These are phyloP conservation scores for Dendrobium chrysotoxum DNA, from an alignment of 106 monocot species.

Conservation along the genomic window DNA sequence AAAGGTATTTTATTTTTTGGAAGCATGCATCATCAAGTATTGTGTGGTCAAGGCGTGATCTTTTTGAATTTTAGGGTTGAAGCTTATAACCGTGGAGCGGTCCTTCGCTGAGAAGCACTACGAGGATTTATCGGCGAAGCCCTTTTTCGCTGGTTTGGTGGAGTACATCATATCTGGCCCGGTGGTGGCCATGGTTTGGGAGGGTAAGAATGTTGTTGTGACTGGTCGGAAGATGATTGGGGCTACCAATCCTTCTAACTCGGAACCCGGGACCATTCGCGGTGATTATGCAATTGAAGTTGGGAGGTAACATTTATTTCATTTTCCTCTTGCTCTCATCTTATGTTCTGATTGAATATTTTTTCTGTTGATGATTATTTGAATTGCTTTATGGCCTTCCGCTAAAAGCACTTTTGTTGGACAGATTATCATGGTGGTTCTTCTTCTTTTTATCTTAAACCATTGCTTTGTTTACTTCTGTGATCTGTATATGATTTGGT, in stretches of 20 bases:
- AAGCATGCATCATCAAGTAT: neutral
- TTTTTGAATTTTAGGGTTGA: slow-evolving; percentile 43
- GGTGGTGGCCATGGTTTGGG: slow-evolving; percentile 98
- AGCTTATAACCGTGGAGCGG: slow-evolving; percentile 67
- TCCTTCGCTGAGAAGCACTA: slow-evolving; percentile 95
- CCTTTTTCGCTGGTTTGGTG: slow-evolving; percentile 79
- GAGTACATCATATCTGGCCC: slow-evolving; percentile 96
- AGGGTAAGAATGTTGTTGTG: slow-evolving; percentile 73
- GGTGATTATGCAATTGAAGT: slow-evolving; percentile 72
- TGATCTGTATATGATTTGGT: neutral
- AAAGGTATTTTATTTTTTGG: slow-evolving; percentile 38
- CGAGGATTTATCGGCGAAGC: slow-evolving; percentile 72
- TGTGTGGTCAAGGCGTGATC: neutral
- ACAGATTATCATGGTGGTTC: neutral
- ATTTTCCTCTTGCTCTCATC: neutral
- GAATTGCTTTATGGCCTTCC: neutral
- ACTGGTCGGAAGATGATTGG: slow-evolving; percentile 90
- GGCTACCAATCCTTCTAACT: slow-evolving; percentile 72
- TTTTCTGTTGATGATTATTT: neutral
- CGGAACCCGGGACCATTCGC: slow-evolving; percentile 90
- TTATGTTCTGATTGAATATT: neutral
- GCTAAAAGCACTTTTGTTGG: neutral
- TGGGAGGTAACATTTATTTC: slow-evolving; percentile 50
- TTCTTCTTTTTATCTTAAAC: slow-evolving; percentile 1
- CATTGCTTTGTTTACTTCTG: neutral